Base-by-base conservation (phyloP, 495 filamentous ascomycete genomes). In the Hypoxylon subgilvum region DNA sequence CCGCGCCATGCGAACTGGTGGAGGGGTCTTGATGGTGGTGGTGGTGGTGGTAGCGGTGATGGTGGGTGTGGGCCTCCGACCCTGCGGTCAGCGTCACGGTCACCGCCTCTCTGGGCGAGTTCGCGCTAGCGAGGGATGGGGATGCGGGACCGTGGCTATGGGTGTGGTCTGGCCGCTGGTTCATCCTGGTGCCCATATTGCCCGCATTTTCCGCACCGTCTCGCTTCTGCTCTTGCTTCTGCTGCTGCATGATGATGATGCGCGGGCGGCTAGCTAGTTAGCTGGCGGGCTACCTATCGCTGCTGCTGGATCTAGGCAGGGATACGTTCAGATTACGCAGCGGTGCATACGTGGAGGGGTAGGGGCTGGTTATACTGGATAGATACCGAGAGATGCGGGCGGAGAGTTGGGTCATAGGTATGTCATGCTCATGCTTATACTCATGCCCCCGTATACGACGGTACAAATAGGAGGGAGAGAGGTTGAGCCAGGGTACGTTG, bases 1-100 rank as follows among this genome's bases (percentile, higher is more conserved):
- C 56, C 41, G 56, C 41, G 48, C 48, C 56, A 60, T 60, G 56
- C 56, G 52, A 56, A 54, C 50, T 17, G 44, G 35, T 49, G 48
- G 57, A 61, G 51, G 42, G 28, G 38, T 4, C 17, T 1, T 47
- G 30, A 0, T 35, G 17, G 30, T 44, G 49, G 22, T 53, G 43
- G 43, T 46, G 34, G 49, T 36, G 28, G 38, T 4, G 25, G 0
- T 47, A 21, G 1, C 28, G 17, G 30, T 44, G 49, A 16, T 53
- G 43, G 43, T 46, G 34, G 49, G 2, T 19, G 50, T 47, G 45
- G 45, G 7, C 31, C 14, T 48, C 27, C 42, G 6, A 6, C 23
- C 41, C 40, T 44, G 14, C 30, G 31, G 23, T 27, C 23, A 27
- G 23, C 23, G 46, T 49, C 28, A 36, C 35, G 48, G 47, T 63